Conservation (phyloP, 805 yeast species). For the Cyberlindnera veronae region DNA sequence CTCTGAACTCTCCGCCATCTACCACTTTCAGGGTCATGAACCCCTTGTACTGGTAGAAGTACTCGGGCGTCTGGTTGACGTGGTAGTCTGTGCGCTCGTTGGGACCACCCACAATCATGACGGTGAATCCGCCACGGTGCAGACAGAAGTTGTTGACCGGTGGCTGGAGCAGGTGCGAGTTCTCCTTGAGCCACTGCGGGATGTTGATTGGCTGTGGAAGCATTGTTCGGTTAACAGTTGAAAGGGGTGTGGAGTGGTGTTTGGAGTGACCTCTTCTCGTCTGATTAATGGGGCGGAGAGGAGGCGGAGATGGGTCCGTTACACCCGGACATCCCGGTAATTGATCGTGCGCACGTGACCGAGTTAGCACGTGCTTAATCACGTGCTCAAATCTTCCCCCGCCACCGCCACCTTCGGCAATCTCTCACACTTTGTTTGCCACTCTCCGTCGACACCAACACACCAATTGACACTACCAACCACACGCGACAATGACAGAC, state of each 20-base stretch:
- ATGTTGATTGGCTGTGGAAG: conserved; percentile 70
- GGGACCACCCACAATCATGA: conserved; percentile 96
- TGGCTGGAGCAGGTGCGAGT: conserved; percentile 73
- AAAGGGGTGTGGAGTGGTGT: too few species aligned
- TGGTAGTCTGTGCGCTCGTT: conserved; percentile 93
- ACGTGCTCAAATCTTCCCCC: too few species aligned
- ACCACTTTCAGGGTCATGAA: conserved; percentile 81
- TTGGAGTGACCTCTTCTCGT: too few species aligned
- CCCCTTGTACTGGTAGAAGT: conserved; percentile 87
- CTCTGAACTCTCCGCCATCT: conserved; percentile 71
- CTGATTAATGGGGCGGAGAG: too few species aligned
- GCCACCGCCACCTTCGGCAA: too few species aligned
- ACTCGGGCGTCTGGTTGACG: conserved; percentile 91
- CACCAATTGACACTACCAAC: neutral
- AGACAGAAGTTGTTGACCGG: conserved; percentile 91
- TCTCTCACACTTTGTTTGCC: too few species aligned
- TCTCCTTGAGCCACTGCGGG: conserved; percentile 76
- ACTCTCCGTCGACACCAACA: too few species aligned
- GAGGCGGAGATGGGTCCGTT: too few species aligned
- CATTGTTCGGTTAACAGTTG: conserved; percentile 20
- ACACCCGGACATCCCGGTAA: too few species aligned
- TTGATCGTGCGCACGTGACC: too few species aligned
- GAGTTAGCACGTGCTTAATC: too few species aligned
- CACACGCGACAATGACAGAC: conserved; percentile 9
- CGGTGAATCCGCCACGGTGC: conserved; percentile 88